Percentiles rank a stretch among this genome's conserved stretches.
Conservation (phyloP, 2,329 filamentous ascomycete species). For the Nemania sp. region DNA sequence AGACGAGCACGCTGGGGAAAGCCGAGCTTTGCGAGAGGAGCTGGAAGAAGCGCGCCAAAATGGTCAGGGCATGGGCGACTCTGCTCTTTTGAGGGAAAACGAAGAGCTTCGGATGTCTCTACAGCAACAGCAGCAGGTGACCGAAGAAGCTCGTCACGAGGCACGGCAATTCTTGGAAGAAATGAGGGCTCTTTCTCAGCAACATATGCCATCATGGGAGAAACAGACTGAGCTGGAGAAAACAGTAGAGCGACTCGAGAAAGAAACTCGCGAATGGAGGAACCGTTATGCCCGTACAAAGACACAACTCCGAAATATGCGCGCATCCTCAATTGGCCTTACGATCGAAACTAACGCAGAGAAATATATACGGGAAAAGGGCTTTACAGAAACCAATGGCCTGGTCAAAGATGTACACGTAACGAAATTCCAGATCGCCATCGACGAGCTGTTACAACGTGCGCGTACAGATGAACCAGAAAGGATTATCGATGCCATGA, state of each 20-base stretch:
- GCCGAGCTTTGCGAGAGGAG: constrained; percentile 65
- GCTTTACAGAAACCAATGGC: constrained; percentile 71
- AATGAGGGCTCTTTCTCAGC: constrained; percentile 83
- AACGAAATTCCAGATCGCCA: constrained; percentile 90
- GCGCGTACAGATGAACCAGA: constrained; percentile 75
- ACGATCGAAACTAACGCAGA: constrained; percentile 70
- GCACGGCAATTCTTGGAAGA: constrained; percentile 82
- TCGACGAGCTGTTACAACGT: constrained; percentile 83
- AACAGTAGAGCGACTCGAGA: constrained; percentile 75
- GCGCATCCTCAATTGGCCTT: constrained; percentile 78
- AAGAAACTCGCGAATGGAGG: constrained; percentile 87
- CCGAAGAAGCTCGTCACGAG: constrained; percentile 83
- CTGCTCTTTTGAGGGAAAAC: constrained; percentile 69
- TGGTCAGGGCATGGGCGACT: constrained; percentile 44
- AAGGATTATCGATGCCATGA: constrained; percentile 82
- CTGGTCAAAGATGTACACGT: constrained; percentile 89
- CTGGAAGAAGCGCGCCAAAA: constrained; percentile 57
- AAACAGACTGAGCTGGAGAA: constrained; percentile 78
- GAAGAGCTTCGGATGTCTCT: constrained; percentile 67
- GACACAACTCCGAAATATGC: constrained; percentile 80
- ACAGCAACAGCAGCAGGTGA: constrained; percentile 76
- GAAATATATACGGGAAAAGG: constrained; percentile 65
- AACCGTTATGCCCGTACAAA: constrained; percentile 85
- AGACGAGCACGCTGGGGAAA: constrained; percentile 66
- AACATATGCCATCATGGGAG: constrained; percentile 77